Evolutionary conservation across 2,329 filamentous ascomycete genomes (phyloP).

Genomic region (Aureobasidium sp.): DNA sequence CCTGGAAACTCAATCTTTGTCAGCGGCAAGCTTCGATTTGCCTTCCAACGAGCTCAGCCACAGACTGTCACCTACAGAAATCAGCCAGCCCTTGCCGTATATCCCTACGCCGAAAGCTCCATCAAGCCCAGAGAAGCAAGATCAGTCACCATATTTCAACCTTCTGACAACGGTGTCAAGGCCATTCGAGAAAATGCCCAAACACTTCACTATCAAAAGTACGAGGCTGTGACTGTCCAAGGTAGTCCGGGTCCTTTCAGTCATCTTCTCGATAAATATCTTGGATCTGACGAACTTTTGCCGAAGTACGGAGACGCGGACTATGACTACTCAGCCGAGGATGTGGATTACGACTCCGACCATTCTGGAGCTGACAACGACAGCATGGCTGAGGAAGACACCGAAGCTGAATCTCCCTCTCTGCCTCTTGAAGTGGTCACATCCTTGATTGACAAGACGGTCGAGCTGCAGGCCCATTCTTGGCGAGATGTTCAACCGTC

Average conservation of each 20-base stretch:
- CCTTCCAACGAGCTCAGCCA: conserved; percentile 18
- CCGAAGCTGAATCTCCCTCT: background rate
- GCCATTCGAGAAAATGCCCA: conserved; percentile 26
- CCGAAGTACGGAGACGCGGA: conserved; percentile 48
- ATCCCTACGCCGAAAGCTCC: conserved; percentile 26
- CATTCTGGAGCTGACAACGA: conserved; percentile 37
- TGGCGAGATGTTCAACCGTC: conserved; percentile 58
- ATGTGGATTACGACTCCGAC: conserved; percentile 14
- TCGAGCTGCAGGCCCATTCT: conserved; percentile 43
- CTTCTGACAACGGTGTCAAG: conserved; percentile 17
- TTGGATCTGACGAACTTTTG: conserved; percentile 12
- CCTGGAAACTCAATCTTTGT: conserved; percentile 23
- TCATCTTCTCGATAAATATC: conserved; percentile 24
- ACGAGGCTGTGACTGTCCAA: background rate
- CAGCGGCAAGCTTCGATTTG: conserved; percentile 22
- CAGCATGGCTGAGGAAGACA: conserved; percentile 8
- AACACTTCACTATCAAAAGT: background rate
- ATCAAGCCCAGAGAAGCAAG: conserved; percentile 4
- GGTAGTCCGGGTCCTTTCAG: conserved; percentile 19
- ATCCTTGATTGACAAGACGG: conserved; percentile 46
- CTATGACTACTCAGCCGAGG: background rate
- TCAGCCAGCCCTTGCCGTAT: conserved; percentile 24
- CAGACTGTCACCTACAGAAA: conserved; percentile 16
- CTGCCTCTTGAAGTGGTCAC: background rate
- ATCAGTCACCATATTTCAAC: conserved; percentile 29